Conservation (phyloP, 2,329 filamentous ascomycete species). For the Penicillium palitans region DNA sequence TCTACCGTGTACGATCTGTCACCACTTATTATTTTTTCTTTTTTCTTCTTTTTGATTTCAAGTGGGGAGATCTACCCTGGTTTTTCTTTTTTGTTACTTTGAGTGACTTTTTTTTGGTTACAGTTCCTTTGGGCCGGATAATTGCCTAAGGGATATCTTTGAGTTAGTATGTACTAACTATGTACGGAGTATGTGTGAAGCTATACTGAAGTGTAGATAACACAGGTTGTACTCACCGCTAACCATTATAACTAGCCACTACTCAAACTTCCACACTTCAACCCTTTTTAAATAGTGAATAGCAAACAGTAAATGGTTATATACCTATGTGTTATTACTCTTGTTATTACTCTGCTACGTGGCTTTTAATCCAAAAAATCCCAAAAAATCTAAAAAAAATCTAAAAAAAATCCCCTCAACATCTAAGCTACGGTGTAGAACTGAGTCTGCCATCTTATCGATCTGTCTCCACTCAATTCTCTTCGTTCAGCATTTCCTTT, state of each 20-base stretch:
- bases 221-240: too few relatives aligned
- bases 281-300: background rate
- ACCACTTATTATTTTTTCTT: conserved; percentile 19
- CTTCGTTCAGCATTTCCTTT: background rate
- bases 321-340: background rate
- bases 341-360: background rate
- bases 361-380: background rate
- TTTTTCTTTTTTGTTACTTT: background rate
- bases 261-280: background rate
- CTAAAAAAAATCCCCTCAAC: background rate
- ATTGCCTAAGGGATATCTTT: background rate
- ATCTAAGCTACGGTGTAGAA: conserved; percentile 12
- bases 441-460: conserved; percentile 16
- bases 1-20: conserved; percentile 33
- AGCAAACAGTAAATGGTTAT: background rate
- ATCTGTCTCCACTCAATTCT: conserved; percentile 2
- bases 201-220: background rate
- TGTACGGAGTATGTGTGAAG: background rate
- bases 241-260: too few relatives aligned
- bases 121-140: conserved; percentile 12
- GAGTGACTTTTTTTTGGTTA: background rate
- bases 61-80: conserved; percentile 4
- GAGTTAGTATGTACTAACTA: too few relatives aligned
- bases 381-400: too few relatives aligned
- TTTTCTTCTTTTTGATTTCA: background rate